Base-by-base conservation (phyloP, 352 stramenopile species). In the Pythium biforme region DNA sequence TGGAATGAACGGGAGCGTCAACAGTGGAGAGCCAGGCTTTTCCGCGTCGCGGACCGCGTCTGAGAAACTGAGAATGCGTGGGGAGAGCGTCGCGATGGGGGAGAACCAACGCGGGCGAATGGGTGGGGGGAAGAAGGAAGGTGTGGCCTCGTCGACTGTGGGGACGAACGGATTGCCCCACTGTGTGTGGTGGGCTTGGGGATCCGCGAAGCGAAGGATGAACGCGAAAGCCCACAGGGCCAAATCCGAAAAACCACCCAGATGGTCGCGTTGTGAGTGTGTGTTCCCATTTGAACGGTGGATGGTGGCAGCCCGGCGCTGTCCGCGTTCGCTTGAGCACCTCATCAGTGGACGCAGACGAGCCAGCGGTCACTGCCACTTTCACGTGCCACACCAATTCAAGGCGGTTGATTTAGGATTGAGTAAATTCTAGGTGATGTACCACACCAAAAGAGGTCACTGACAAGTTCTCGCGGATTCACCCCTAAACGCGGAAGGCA, bases 401-500 rank as follows among this genome's bases (percentile, higher is more conserved):
- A 14, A 14, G 46, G 12, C 5, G 37, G 6, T 20, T 43, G 12
- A 41, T 41, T 41, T 17, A 19, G n/a, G n/a, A n/a, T n/a, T n/a
- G n/a, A 19, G 7, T 19, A 10, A 19, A 41, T 3, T 41, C 7
- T 3, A 19, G 41, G 6, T 48, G 41, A 39, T 53, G 47, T 3
- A 29, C 25, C 26, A 54, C 47, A 54, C 47, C 26, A 40, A 40
- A 6, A 40, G 12, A 23, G 25, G 47, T 27, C 25, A 37, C 17
- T 33, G 27, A 15, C 11, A 19, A 3, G n/a, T 27, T 27, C 31
- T 31, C 31, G 12, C 12, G 52, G 23, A 59, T 59, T n/a, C 26
- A 31, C 26, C 39, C 54, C 54, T 60, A 60, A 26, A 20, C 54
- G 19, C 41, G 20, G 22, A 31, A 27, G 22, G 31, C 14, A 40